Percentiles rank a stretch among this genome's conserved stretches.
These are phyloP conservation scores for Gnaphalium uliginosum DNA, from an alignment of 129 eudicot species.

Conservation along the genomic window DNA sequence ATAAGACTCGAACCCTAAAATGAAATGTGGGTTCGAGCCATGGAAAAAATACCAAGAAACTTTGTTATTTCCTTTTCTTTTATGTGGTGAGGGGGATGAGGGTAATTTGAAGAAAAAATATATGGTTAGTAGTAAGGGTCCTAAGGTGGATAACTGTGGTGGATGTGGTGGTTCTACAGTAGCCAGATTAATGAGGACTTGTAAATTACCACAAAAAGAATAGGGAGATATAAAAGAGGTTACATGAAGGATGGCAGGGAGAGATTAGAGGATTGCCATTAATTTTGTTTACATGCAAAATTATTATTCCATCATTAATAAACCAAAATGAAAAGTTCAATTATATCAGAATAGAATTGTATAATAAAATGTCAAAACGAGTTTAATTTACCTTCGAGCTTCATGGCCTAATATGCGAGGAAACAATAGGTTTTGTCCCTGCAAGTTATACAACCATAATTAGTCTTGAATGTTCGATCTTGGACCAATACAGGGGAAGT, in stretches of 20 bases:
- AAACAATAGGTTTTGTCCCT: neutral
- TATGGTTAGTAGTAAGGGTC: neutral
- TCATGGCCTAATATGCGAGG: constrained; percentile 1
- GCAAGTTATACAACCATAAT: too few species aligned
- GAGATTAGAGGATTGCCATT: constrained; percentile 27
- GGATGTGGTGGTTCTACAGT: constrained; percentile 18
- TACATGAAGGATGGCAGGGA: constrained; percentile 8
- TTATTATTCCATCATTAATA: too few species aligned
- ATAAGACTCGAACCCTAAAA: constrained; percentile 25
- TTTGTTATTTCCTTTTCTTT: constrained; percentile 2
- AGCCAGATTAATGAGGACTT: constrained; percentile 22
- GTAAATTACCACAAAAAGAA: neutral
- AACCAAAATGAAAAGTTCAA: too few species aligned
- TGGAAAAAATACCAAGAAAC: constrained; percentile 32
- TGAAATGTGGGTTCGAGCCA: constrained; percentile 28
- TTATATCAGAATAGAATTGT: too few species aligned
- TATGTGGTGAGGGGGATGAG: neutral
- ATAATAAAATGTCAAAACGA: too few species aligned
- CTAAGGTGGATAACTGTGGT: constrained; percentile 20
- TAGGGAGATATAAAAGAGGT: constrained; percentile 2
- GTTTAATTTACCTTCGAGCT: neutral
- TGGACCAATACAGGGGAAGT: too few species aligned
- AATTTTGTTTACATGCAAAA: neutral
- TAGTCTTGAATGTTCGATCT: too few species aligned
- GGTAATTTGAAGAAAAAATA: neutral